Evolutionary conservation across 176 grass and related monocot genomes (phyloP), one percentile per base, ranked within the genome.

Genomic region (Carex scoparia): DNA sequence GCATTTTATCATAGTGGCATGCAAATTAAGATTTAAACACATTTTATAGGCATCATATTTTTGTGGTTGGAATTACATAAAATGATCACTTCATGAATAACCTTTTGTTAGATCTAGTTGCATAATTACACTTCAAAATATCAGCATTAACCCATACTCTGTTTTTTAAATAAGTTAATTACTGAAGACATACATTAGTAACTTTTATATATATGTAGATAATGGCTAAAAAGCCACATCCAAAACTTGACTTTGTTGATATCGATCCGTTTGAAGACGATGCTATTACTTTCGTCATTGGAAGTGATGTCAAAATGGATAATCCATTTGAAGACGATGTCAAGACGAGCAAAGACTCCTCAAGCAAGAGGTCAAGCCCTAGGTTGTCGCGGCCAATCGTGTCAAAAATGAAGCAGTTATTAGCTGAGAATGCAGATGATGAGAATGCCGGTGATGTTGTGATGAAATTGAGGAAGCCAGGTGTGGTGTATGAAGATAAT

Each of bases 181-280:
- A 35, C 51, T 57, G 53, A 77, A 56, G 6, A 78, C 33, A 54
- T 15, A 78, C 6, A 1, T 16, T 56, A 57, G n/a, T 57, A 57
- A 78, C 13, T 3, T 75, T 78, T 57, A 56, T 44, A 56, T 79
- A 56, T 44, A 56, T 79, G 85, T 91, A 99, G 96, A 95, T 99
- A 91, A 85, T 92, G 42, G 81, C 92, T 16, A 95, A 89, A 84
- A 99, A 99, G 33, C 86, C 89, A 10, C 85, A 97, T 58, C 90
- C 93, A 9, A 88, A 90, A 79, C 88, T 88, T n/a, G 92, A 93
- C 69, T 95, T 89, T 35, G 88, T 95, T 0, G 93, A 99, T 10
- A 85, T 95, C 18, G 91, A 99, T 64, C 92, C 94, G 78, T 81
- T 88, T 65, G 93, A 90, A 85, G 14, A 94, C 30, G 88, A 95